Evolutionary conservation across 768 basidiomycete genomes (phyloP), one percentile per base, ranked within the genome.

Genomic region (Chalciporus pseudorubinellus): DNA sequence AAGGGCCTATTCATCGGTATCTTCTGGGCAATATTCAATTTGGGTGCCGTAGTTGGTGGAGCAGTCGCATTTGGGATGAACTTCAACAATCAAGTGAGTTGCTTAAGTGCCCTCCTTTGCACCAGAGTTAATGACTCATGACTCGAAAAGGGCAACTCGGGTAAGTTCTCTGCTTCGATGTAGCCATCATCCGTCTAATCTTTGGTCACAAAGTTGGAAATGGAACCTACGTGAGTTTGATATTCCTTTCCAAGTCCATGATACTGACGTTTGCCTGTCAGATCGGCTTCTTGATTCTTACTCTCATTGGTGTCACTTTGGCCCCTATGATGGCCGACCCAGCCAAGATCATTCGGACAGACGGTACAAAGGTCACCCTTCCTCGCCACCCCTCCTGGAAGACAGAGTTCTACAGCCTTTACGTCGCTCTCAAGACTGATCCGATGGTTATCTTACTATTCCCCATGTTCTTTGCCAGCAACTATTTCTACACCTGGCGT

Each of bases 401-500:
- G 62, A 75, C 77, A 18, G 90, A 92, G 65, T 71, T 92, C 46
- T 75, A 76, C 53, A 84, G 84, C 11, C 77, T 92, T 19, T 89
- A 78, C 70, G 58, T 85, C 41, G 80, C 85, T 3, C 72, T 93
- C 39, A 77, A 72, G 50, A 84, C 79, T 12, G 90, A 92, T 60
- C 87, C 87, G 0, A 74, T 77, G 70, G 81, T 93, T 59, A 53
- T 91, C 14, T 70, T 89, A 4, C 77, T 92, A 18, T 88, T 92
- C 74, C 91, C 90, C 12, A 87, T 92, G 84, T 91, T 92, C 69
- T 81, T 90, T 48, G 81, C 86, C 8, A 86, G 84, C 38, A 91
- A 91, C 66, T 91, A 86, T 80, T 90, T 90, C 70, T 90, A 90
- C 63, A 85, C 89, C 3, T 91, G 87, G 87, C 88, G 87, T 88